Evolutionary conservation across 2,329 filamentous ascomycete genomes (phyloP).

Genomic region (Epichloe hybrida): DNA sequence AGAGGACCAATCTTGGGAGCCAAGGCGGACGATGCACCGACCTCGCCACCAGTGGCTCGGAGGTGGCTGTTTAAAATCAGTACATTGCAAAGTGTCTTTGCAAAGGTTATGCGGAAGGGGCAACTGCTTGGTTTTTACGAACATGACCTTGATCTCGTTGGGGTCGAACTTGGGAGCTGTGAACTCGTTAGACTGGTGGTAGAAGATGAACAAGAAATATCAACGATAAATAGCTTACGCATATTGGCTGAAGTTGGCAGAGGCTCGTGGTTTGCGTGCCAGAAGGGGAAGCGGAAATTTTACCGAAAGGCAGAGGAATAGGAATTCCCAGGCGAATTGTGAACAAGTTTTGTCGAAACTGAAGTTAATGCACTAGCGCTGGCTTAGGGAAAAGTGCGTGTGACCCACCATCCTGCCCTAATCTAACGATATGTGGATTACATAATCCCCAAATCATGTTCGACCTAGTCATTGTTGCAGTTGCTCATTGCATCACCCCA

Average conservation of each 20-base stretch:
- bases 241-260: slow-evolving; percentile 28
- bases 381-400: not conserved
- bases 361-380: too few species aligned
- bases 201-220: not conserved
- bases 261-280: slow-evolving; percentile 34
- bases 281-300: slow-evolving; percentile 5
- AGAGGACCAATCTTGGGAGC: slow-evolving; percentile 99
- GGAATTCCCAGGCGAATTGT: too few species aligned
- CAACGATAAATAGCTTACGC: slow-evolving; percentile 25
- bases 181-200: not conserved
- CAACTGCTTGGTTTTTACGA: slow-evolving; percentile 25
- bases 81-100: not conserved
- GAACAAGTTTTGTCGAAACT: too few species aligned
- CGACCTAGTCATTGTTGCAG: too few species aligned
- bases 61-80: slow-evolving; percentile 57
- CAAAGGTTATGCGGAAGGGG: not conserved
- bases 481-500: too few species aligned
- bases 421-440: not conserved
- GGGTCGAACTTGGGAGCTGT: slow-evolving; percentile 96
- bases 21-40: slow-evolving; percentile 94
- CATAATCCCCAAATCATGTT: not conserved
- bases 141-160: slow-evolving; percentile 96
- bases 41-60: slow-evolving; percentile 95
- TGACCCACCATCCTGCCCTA: not conserved
- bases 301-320: too few species aligned